Evolutionary conservation across 805 yeast genomes (phyloP).

Genomic region (Blastobotrys muscicola): DNA sequence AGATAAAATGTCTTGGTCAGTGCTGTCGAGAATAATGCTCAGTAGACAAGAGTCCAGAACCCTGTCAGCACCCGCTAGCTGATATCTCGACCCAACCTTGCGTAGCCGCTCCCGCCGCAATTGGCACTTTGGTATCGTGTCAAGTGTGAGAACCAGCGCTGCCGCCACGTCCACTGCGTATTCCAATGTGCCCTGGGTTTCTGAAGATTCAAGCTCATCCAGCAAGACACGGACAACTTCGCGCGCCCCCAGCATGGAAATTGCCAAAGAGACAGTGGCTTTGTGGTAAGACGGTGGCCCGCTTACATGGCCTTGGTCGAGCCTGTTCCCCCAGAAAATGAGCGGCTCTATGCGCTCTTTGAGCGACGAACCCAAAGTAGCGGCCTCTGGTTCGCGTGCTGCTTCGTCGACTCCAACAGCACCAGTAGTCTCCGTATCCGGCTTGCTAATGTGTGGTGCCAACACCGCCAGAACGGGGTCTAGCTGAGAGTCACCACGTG

Average conservation of each 20-base stretch:
- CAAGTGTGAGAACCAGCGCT: conserved; percentile 10
- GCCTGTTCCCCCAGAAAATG: conserved; percentile 16
- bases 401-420: neutral
- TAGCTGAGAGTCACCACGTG: conserved; percentile 8
- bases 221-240: conserved; percentile 13
- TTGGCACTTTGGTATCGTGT: conserved; percentile 3
- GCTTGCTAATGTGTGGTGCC: conserved; percentile 8
- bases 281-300: conserved; percentile 16
- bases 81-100: neutral
- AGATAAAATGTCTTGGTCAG: no score
- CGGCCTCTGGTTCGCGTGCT: conserved; percentile 3
- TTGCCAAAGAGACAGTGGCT: conserved; percentile 10
- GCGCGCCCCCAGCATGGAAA: conserved; percentile 17
- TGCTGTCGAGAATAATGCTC: no score
- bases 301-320: conserved; percentile 15
- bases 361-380: conserved; percentile 10
- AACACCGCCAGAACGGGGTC: conserved; percentile 9
- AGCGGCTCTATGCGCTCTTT: conserved; percentile 17
- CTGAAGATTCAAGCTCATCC: conserved; percentile 19
- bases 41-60: neutral
- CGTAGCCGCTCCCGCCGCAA: no score
- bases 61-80: neutral
- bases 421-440: neutral
- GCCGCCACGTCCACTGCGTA: conserved; percentile 18
- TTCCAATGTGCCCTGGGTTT: conserved; percentile 16